Conservation (phyloP, 495 filamentous ascomycete genomes). For the Podospora conica region DNA sequence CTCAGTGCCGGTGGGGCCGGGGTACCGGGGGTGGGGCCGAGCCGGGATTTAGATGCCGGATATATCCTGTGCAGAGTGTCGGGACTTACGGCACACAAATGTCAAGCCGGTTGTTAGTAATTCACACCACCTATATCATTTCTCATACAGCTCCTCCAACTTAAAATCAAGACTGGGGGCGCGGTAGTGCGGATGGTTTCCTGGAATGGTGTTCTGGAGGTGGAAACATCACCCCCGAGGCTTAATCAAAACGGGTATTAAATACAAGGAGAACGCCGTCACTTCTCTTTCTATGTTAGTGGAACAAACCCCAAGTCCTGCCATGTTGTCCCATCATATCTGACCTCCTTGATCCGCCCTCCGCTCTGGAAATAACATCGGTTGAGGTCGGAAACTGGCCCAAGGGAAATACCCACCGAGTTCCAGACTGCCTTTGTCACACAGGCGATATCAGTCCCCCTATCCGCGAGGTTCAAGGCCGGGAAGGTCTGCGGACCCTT, state of each 20-base stretch:
- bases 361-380: not conserved
- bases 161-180: too few species aligned
- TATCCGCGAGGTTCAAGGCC: not conserved
- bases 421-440: not conserved
- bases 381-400: not conserved
- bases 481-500: not conserved
- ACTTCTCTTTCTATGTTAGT: not conserved
- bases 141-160: too few species aligned
- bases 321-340: not conserved
- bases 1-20: not conserved
- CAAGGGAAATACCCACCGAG: not conserved
- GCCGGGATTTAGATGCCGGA: too few species aligned
- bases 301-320: not conserved
- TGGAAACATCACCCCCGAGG: too few species aligned
- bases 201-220: too few species aligned
- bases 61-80: not conserved
- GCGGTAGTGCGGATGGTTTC: too few species aligned
- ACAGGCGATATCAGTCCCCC: not conserved
- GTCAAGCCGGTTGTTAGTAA: too few species aligned
- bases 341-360: not conserved
- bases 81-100: not conserved
- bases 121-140: too few species aligned
- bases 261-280: too few species aligned
- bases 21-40: not conserved
- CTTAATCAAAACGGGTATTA: too few species aligned